phyloP scores from a whole-genome alignment of 75 land plant species.

The Chamaecyparis obtusa region DNA sequence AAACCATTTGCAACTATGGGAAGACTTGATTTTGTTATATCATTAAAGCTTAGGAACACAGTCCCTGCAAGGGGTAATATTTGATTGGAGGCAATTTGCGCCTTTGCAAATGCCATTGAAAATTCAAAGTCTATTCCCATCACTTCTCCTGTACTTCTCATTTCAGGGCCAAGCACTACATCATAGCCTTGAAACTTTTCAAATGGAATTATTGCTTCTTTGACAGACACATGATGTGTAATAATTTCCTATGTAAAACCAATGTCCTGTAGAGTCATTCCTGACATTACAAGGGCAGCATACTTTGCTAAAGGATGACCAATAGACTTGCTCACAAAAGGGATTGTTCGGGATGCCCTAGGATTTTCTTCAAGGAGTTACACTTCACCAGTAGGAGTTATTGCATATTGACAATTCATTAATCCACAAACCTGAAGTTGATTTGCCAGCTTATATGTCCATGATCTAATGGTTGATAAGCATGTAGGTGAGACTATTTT shows the following conservation, averaged over 20 bases:
- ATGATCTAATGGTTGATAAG: constrained; percentile 64
- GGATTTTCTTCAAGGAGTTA: constrained; percentile 97
- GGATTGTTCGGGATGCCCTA: constrained; percentile 96
- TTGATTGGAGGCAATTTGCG: constrained; percentile 96
- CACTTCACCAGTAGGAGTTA: constrained; percentile 71
- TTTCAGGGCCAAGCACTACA: constrained; percentile 92
- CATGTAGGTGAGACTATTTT: constrained; percentile 60
- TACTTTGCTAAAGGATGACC: constrained; percentile 98
- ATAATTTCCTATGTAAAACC: constrained; percentile 78
- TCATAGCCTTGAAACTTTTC: constrained; percentile 99
- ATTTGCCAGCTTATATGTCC: constrained; percentile 84
- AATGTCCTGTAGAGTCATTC: constrained; percentile 67
- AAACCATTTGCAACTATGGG: constrained; percentile 71
- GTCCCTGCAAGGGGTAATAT: constrained; percentile 84
- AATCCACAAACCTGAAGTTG: constrained; percentile 76
- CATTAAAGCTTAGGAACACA: constrained; percentile 91
- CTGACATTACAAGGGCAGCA: constrained; percentile 96
- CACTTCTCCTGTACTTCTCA: constrained; percentile 99
- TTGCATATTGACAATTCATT: constrained; percentile 99
- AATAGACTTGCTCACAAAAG: constrained; percentile 98
- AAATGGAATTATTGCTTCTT: constrained; percentile 98
- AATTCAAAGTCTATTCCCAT: constrained; percentile 91
- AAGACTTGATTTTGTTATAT: constrained; percentile 73
- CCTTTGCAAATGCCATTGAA: constrained; percentile 88
- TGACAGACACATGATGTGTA: constrained; percentile 87